phyloP scores from a whole-genome alignment of 805 yeast genomes.

The Myxozyma geophila region DNA sequence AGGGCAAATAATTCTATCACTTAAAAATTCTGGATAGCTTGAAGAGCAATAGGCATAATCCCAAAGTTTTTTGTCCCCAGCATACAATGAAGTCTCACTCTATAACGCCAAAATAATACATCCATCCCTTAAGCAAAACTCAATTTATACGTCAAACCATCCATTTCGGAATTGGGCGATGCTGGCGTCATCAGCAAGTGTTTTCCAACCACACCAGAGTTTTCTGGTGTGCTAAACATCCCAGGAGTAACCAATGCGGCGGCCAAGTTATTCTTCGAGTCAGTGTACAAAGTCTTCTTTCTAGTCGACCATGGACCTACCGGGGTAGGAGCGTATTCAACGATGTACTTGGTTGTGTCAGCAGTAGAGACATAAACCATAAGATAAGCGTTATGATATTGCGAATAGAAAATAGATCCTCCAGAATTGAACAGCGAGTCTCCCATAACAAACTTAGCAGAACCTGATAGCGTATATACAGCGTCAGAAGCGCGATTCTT shows the following conservation, averaged over 20 bases:
- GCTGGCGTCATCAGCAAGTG: conserved; percentile 10
- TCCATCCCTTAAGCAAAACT: neutral
- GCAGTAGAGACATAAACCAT: conserved; percentile 13
- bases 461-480: conserved; percentile 4
- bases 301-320: conserved; percentile 19
- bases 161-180: conserved; percentile 1
- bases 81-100: too few relatives aligned
- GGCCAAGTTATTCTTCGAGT: neutral
- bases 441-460: neutral
- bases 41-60: too few relatives aligned
- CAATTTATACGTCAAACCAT: conserved; percentile 2
- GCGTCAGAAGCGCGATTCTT: conserved; percentile 1
- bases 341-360: neutral
- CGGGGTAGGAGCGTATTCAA: conserved; percentile 18
- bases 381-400: conserved; percentile 18
- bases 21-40: too few relatives aligned
- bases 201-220: neutral
- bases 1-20: too few relatives aligned
- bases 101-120: too few relatives aligned
- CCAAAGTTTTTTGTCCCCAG: too few relatives aligned
- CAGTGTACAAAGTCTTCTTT: conserved; percentile 9
- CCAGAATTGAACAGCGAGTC: conserved; percentile 4
- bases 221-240: conserved; percentile 6
- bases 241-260: conserved; percentile 13
- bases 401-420: conserved; percentile 18